Percentiles rank a stretch among this genome's conserved stretches.
Evolutionary conservation across 345 rosid species (phyloP).

Genomic region (Arabidopsis suecica): DNA sequence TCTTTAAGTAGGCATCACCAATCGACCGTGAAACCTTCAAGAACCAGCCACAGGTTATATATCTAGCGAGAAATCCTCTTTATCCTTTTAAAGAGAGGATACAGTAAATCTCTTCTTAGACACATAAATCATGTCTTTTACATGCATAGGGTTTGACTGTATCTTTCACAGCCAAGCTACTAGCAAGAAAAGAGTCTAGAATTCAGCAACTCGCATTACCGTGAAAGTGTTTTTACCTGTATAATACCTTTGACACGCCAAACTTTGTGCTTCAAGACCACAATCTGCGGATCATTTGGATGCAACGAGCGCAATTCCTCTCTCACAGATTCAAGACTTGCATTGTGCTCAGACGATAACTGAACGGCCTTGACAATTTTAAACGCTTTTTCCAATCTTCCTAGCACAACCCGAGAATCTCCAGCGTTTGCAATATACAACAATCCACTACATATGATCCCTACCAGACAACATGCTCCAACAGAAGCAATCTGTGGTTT

Average conservation of each 20-base stretch:
- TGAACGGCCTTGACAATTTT: constrained; percentile 59
- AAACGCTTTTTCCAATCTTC: constrained; percentile 49
- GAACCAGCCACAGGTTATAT: constrained; percentile 9
- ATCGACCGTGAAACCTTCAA: constrained; percentile 47
- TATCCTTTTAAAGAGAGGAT: background rate
- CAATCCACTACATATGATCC: constrained; percentile 56
- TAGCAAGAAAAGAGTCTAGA: background rate
- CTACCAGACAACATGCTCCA: constrained; percentile 67
- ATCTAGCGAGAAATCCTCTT: background rate
- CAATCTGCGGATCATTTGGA: constrained; percentile 67
- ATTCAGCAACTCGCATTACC: background rate
- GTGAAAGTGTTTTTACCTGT: constrained; percentile 48
- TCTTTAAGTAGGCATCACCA: constrained; percentile 52
- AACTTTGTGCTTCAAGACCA: constrained; percentile 60
- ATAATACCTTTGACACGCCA: constrained; percentile 72
- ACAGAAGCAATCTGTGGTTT: constrained; percentile 70
- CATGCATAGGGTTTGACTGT: background rate
- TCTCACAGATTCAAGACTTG: constrained; percentile 63
- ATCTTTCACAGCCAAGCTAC: background rate
- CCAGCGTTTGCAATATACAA: constrained; percentile 65
- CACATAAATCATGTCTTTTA: background rate
- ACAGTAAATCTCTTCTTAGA: constrained; percentile 4
- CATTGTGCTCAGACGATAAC: constrained; percentile 60
- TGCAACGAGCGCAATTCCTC: constrained; percentile 59
- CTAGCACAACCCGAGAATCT: constrained; percentile 64